Evolutionary conservation across 2,329 filamentous ascomycete species (phyloP).

Genomic region (Juglanconis oblonga): DNA sequence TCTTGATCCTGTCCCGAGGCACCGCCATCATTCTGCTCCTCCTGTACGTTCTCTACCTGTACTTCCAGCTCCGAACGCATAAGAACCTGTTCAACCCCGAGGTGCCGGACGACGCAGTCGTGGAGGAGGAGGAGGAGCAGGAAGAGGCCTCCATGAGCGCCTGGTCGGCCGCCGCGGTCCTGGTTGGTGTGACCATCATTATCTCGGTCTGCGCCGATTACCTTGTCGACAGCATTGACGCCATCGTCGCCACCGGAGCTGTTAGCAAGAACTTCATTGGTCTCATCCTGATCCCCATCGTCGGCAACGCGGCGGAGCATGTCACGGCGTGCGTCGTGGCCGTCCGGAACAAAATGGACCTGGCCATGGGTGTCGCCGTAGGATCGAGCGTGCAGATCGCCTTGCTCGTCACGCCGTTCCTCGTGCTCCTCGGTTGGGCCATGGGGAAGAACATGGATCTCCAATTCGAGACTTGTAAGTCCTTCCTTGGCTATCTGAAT

Average conservation of each 20-base stretch:
- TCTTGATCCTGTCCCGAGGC: conserved; percentile 70
- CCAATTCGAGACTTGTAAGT: conserved; percentile 68
- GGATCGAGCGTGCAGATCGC: conserved; percentile 82
- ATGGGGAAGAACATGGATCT: conserved; percentile 73
- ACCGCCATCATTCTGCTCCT: conserved; percentile 72
- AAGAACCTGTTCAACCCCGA: conserved; percentile 66
- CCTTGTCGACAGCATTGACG: conserved; percentile 61
- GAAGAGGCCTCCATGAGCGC: conserved; percentile 56
- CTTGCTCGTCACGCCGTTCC: conserved; percentile 74
- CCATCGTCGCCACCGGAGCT: conserved; percentile 64
- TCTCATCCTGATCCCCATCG: conserved; percentile 74
- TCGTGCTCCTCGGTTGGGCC: conserved; percentile 78
- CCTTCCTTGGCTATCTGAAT: not conserved
- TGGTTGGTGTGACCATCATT: conserved; percentile 67
- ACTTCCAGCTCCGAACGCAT: conserved; percentile 76
- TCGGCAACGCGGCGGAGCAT: conserved; percentile 78
- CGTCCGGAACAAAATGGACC: conserved; percentile 72
- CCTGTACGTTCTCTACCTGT: conserved; percentile 73
- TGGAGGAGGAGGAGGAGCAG: conserved; percentile 37
- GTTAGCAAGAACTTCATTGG: conserved; percentile 82
- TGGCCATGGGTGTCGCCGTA: conserved; percentile 77
- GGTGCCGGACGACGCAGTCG: conserved; percentile 24
- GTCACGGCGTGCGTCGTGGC: conserved; percentile 80
- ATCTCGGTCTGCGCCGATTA: conserved; percentile 76
- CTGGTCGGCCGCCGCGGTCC: conserved; percentile 60